Evolutionary conservation across 2,329 filamentous ascomycete genomes (phyloP).

Genomic region (Xylaria sp.): DNA sequence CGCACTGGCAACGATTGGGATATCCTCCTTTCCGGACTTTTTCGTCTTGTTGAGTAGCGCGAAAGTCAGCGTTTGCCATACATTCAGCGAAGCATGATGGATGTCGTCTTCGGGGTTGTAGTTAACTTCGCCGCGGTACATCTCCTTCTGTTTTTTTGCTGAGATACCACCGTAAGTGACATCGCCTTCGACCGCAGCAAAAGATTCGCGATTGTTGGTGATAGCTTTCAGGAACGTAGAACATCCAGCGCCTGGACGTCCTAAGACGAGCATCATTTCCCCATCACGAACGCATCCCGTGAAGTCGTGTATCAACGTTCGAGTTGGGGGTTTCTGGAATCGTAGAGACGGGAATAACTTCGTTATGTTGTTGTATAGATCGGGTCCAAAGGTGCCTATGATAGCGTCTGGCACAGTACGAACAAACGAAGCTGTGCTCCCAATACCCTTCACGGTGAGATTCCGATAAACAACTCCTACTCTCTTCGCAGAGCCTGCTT

Average conservation of each 20-base stretch:
- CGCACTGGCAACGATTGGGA: constrained; percentile 74
- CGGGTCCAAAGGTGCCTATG: constrained; percentile 81
- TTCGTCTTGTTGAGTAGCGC: constrained; percentile 79
- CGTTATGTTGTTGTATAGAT: constrained; percentile 73
- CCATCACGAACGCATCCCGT: constrained; percentile 73
- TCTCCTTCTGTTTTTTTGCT: constrained; percentile 72
- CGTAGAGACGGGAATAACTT: constrained; percentile 51
- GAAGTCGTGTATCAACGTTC: constrained; percentile 70
- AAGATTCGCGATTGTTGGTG: constrained; percentile 74
- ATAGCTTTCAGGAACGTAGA: constrained; percentile 81
- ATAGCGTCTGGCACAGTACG: constrained; percentile 79
- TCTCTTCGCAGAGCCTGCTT: constrained; percentile 75
- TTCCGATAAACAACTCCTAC: constrained; percentile 82
- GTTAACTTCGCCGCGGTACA: constrained; percentile 79
- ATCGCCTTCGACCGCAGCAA: constrained; percentile 73
- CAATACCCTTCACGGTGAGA: constrained; percentile 77
- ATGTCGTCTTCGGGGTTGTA: constrained; percentile 82
- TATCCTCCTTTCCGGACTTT: constrained; percentile 70
- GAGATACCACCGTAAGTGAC: constrained; percentile 78
- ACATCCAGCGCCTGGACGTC: constrained; percentile 78
- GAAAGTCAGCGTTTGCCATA: constrained; percentile 81
- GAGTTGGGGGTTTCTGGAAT: constrained; percentile 44
- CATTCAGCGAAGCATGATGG: constrained; percentile 78
- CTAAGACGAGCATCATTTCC: constrained; percentile 76
- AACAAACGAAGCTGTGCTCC: constrained; percentile 73